Evolutionary conservation across 1,139 yeast species (phyloP), one percentile per base, ranked within the genome.

Genomic region (Hansenula anomala): DNA sequence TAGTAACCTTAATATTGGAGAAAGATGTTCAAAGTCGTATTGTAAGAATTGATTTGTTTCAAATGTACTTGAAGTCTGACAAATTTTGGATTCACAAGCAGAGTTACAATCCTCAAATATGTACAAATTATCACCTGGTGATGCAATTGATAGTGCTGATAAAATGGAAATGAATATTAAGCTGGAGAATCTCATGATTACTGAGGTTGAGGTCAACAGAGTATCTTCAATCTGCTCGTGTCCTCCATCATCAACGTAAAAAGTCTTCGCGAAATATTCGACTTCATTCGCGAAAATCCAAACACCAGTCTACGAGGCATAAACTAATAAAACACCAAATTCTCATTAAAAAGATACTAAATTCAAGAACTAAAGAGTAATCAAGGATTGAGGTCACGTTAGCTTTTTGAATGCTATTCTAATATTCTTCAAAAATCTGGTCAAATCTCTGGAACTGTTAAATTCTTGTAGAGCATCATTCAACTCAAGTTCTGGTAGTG

Each of bases 121-220:
- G 7, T 76, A 76, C 28, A 88, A 64, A 29, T 79, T 75, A 56
- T 90, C 96, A 7, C 97, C 97, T 0, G 78, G 77, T 0, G 96
- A 87, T 0, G 78, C 87, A 32, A 30, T 10, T n/a, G 43, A 42
- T 25, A 20, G 9, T n/a, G n/a, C n/a, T n/a, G n/a, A n/a, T n/a
- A n/a, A n/a, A n/a, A n/a, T n/a, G n/a, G n/a, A n/a, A n/a, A n/a
- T n/a, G n/a, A n/a, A n/a, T n/a, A n/a, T n/a, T n/a, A n/a, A n/a
- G n/a, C n/a, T n/a, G n/a, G n/a, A n/a, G n/a, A n/a, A n/a, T n/a
- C n/a, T n/a, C n/a, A n/a, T n/a, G n/a, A n/a, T n/a, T n/a, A n/a
- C n/a, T n/a, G n/a, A n/a, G n/a, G n/a, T n/a, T n/a, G n/a, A n/a
- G n/a, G n/a, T n/a, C n/a, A n/a, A n/a, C n/a, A n/a, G n/a, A n/a